Evolutionary conservation across 2,329 filamentous ascomycete species (phyloP).

Genomic region (Neonectria coccinea): DNA sequence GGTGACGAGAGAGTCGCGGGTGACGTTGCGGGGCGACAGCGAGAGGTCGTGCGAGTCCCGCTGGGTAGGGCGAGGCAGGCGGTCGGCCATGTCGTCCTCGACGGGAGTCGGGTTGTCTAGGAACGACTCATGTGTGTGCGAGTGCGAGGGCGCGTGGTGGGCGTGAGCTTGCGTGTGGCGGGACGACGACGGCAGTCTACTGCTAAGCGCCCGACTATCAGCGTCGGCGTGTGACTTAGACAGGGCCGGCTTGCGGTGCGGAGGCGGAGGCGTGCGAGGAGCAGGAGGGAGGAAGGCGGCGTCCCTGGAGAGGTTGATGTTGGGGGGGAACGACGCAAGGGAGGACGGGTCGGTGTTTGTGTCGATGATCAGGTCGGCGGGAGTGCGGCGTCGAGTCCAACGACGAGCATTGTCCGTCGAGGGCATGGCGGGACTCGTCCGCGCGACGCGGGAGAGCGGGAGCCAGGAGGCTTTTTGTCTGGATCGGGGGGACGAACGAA

Average conservation of each 20-base stretch:
- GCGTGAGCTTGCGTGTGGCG: constrained; percentile 20
- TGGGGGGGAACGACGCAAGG: constrained; percentile 35
- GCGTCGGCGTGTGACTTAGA: constrained; percentile 40
- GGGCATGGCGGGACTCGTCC: constrained; percentile 35
- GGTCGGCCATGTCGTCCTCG: constrained; percentile 47
- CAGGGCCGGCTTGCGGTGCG: constrained; percentile 34
- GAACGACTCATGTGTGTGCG: constrained; percentile 44
- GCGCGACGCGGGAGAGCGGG: constrained; percentile 27
- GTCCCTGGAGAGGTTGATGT: constrained; percentile 31
- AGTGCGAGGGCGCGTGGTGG: background rate
- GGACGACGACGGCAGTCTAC: constrained; percentile 36
- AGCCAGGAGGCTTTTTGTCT: constrained; percentile 38
- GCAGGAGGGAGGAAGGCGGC: constrained; percentile 23
- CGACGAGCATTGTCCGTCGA: constrained; percentile 45
- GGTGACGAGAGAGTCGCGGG: constrained; percentile 90
- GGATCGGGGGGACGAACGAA: constrained; percentile 29
- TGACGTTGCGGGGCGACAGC: constrained; percentile 79
- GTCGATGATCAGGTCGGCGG: constrained; percentile 43
- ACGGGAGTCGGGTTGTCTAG: constrained; percentile 47
- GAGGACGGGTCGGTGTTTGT: constrained; percentile 39
- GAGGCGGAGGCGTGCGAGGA: constrained; percentile 38
- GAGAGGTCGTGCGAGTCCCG: constrained; percentile 88
- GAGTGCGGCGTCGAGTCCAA: constrained; percentile 41
- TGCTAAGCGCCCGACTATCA: constrained; percentile 43
- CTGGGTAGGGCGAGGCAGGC: constrained; percentile 44